Conservation (phyloP, 2,329 filamentous ascomycete species). For the Alternaria sp. region DNA sequence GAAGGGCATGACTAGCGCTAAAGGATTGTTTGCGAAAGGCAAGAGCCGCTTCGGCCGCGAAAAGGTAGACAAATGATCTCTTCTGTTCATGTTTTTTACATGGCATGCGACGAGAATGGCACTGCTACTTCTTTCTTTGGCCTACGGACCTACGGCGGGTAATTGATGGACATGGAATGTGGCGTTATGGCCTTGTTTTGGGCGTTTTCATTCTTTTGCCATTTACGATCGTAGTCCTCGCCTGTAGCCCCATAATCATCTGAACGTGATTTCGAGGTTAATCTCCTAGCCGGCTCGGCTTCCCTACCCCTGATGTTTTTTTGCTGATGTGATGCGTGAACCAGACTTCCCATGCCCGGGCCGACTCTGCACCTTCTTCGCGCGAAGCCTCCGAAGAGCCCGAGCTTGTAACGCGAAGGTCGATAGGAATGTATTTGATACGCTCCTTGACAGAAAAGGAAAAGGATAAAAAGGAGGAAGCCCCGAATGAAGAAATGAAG, state of each 20-base stretch:
- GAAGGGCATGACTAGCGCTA: conserved; percentile 80
- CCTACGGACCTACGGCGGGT: conserved; percentile 26
- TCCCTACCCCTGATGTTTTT: conserved; percentile 25
- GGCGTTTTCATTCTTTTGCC: conserved; percentile 35
- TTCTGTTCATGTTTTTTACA: conserved; percentile 33
- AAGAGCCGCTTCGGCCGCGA: conserved; percentile 81
- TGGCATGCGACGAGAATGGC: conserved; percentile 21
- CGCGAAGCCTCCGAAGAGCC: conserved; percentile 46
- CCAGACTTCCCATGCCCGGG: conserved; percentile 37
- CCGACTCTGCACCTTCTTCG: conserved; percentile 40
- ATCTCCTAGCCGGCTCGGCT: conserved; percentile 8
- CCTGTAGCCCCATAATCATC: conserved; percentile 41
- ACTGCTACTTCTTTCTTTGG: conserved; percentile 19
- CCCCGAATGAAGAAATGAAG: conserved; percentile 36
- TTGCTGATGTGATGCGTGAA: conserved; percentile 52
- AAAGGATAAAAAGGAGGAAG: conserved; percentile 20
- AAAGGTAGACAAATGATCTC: conserved; percentile 85
- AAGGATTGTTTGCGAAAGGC: conserved; percentile 89
- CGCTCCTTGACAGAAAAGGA: conserved; percentile 24
- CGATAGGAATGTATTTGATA: conserved; percentile 18
- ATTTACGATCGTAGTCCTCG: conserved; percentile 28
- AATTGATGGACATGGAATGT: conserved; percentile 26
- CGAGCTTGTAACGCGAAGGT: conserved; percentile 32
- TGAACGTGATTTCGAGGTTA: conserved; percentile 39
- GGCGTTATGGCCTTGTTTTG: conserved; percentile 25